Conservation (phyloP, 441 rosid genomes). For the Syzygium malaccense region DNA sequence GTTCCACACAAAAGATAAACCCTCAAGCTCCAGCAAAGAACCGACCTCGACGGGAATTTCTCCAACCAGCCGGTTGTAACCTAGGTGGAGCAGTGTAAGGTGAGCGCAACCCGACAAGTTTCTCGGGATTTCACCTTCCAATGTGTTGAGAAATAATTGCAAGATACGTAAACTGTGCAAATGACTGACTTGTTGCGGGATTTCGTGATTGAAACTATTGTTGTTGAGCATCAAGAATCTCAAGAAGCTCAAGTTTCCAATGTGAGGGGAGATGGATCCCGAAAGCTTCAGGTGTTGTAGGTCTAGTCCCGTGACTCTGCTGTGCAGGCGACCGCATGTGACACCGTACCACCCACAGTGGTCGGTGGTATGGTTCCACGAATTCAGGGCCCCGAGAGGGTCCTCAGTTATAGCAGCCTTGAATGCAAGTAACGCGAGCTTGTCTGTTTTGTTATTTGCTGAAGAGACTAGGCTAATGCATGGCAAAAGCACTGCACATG, state of each 20-base stretch:
- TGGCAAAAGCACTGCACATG: rapidly evolving
- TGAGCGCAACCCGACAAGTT: rapidly evolving
- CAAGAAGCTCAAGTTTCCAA: not conserved
- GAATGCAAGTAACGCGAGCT: not conserved
- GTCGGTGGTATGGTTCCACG: not conserved
- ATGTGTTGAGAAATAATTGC: rapidly evolving
- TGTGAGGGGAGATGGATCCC: rapidly evolving
- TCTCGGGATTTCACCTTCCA: not conserved
- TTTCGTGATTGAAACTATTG: not conserved
- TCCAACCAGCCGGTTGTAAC: rapidly evolving
- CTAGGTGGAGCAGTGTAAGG: rapidly evolving
- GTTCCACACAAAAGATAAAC: rapidly evolving
- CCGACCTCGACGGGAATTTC: rapidly evolving
- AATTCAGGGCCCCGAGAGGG: rapidly evolving
- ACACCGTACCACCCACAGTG: rapidly evolving
- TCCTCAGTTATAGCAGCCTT: rapidly evolving
- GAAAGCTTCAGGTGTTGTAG: rapidly evolving
- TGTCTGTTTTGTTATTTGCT: not conserved
- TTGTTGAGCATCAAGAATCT: rapidly evolving
- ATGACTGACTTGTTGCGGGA: not conserved
- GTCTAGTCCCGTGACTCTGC: rapidly evolving
- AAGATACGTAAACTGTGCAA: rapidly evolving
- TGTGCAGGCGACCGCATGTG: rapidly evolving
- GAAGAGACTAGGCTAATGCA: rapidly evolving
- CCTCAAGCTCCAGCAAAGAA: not conserved